These are phyloP conservation scores for Euphrasia arctica DNA, from an alignment of 305 asterid genomes.

Conservation along the genomic window DNA sequence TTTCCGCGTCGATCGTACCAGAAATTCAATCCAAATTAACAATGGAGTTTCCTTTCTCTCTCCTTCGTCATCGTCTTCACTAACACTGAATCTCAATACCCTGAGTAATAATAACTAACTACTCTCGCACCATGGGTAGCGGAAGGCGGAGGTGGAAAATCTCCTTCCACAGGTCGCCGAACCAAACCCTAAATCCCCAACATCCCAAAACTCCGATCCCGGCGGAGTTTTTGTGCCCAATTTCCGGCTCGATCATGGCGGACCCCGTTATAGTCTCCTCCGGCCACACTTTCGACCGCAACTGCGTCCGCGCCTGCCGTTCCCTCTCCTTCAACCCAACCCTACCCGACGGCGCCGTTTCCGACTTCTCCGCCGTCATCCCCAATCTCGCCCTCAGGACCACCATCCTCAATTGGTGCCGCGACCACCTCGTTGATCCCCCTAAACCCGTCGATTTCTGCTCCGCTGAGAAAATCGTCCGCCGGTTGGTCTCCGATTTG, in stretches of 20 bases:
- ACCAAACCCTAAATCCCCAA: constrained; percentile 6
- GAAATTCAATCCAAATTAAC: neutral
- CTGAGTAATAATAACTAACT: neutral
- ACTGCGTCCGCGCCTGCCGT: constrained; percentile 64
- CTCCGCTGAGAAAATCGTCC: constrained; percentile 61
- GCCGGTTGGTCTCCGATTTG: constrained; percentile 26
- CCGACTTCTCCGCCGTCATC: constrained; percentile 67
- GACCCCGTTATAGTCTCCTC: constrained; percentile 88
- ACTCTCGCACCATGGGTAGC: constrained; percentile 47
- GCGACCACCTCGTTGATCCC: constrained; percentile 38
- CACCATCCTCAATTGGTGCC: constrained; percentile 71
- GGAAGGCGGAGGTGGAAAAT: constrained; percentile 74
- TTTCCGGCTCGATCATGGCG: constrained; percentile 72
- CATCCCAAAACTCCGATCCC: constrained; percentile 32
- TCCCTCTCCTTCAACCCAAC: constrained; percentile 56
- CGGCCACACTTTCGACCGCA: constrained; percentile 90
- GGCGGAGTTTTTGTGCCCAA: constrained; percentile 66
- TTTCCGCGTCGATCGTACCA: constrained; percentile 4
- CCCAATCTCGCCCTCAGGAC: constrained; percentile 84
- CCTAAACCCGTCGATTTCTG: constrained; percentile 52
- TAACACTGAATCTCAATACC: neutral
- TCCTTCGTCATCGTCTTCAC: constrained; percentile 10
- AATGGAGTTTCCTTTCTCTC: constrained; percentile 21
- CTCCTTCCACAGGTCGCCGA: constrained; percentile 51
- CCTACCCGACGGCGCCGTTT: constrained; percentile 45